These are phyloP conservation scores for Blastocystis sp. DNA, from an alignment of 352 stramenopile species.

Conservation along the genomic window DNA sequence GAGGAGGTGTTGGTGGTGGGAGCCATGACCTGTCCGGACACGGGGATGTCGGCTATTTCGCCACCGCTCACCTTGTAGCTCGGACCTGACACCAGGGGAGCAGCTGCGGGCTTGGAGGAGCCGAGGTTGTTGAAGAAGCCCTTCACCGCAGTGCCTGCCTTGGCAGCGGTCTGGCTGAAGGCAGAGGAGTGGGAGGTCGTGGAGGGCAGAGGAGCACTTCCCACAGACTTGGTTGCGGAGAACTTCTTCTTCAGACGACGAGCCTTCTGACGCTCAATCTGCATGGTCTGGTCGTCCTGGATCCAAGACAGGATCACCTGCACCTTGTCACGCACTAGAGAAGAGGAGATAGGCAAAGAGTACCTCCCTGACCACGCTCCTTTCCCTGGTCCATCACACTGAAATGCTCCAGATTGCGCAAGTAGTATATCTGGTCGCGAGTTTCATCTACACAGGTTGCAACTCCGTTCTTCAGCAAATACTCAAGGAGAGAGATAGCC, in stretches of 20 bases:
- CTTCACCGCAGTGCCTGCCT: constrained; percentile 4
- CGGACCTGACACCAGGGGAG: background rate
- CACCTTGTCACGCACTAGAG: constrained; percentile 59
- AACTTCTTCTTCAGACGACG: constrained; percentile 60
- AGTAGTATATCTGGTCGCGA: constrained; percentile 58
- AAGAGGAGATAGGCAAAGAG: background rate
- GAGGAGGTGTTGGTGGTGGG: background rate
- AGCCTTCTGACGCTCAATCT: constrained; percentile 57
- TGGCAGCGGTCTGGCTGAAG: background rate
- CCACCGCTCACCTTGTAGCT: constrained; percentile 22
- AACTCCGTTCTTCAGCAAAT: constrained; percentile 59
- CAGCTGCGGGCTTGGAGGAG: background rate
- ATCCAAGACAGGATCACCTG: constrained; percentile 20
- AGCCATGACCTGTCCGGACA: constrained; percentile 9
- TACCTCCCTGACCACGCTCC: constrained; percentile 57
- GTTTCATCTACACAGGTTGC: constrained; percentile 50
- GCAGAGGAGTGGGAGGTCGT: background rate
- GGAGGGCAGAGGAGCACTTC: background rate
- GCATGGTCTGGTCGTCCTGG: constrained; percentile 49
- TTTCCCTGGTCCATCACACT: constrained; percentile 56
- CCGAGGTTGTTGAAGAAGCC: constrained; percentile 1
- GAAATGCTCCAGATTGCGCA: constrained; percentile 60
- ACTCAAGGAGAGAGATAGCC: constrained; percentile 53
- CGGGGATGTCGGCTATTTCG: constrained; percentile 20
- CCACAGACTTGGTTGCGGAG: constrained; percentile 3